Evolutionary conservation across 1,139 yeast genomes (phyloP).

Genomic region (Saccharomyces hybrid): DNA sequence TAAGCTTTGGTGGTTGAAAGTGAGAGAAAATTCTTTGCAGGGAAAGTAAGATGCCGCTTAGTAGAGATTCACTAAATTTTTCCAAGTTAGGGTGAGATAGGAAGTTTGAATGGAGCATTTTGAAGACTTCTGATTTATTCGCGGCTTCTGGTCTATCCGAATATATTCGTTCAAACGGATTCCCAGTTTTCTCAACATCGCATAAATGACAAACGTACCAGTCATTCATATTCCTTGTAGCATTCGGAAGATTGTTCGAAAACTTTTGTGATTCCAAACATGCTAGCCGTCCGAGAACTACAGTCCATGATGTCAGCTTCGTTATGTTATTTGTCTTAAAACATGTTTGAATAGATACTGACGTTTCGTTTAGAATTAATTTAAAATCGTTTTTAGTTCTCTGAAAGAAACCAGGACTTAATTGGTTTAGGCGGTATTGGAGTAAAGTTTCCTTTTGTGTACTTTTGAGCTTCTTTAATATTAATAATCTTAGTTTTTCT

Average conservation of each 20-base stretch:
- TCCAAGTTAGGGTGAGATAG: slow-evolving; percentile 16
- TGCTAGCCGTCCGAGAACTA: slow-evolving; percentile 19
- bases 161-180: slow-evolving; percentile 19
- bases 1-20: slow-evolving; percentile 38
- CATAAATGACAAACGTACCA: slow-evolving; percentile 38
- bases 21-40: slow-evolving; percentile 44
- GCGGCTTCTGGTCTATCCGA: slow-evolving; percentile 27
- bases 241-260: neutral
- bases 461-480: slow-evolving; percentile 10
- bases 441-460: slow-evolving; percentile 3
- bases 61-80: slow-evolving; percentile 24
- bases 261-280: slow-evolving; percentile 15
- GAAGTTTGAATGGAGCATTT: slow-evolving; percentile 20
- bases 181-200: slow-evolving; percentile 27
- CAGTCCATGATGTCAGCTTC: slow-evolving; percentile 15
- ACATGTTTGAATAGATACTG: slow-evolving; percentile 12
- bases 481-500: slow-evolving; percentile 17
- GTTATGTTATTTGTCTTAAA: slow-evolving; percentile 14
- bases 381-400: slow-evolving; percentile 6
- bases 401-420: slow-evolving; percentile 12
- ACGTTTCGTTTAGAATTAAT: slow-evolving; percentile 11
- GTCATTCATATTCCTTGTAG: neutral
- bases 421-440: slow-evolving; percentile 6
- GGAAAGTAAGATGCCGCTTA: slow-evolving; percentile 40
- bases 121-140: slow-evolving; percentile 20